These are phyloP conservation scores for Silene conica DNA, from an alignment of 148 eudicot species.

Conservation along the genomic window DNA sequence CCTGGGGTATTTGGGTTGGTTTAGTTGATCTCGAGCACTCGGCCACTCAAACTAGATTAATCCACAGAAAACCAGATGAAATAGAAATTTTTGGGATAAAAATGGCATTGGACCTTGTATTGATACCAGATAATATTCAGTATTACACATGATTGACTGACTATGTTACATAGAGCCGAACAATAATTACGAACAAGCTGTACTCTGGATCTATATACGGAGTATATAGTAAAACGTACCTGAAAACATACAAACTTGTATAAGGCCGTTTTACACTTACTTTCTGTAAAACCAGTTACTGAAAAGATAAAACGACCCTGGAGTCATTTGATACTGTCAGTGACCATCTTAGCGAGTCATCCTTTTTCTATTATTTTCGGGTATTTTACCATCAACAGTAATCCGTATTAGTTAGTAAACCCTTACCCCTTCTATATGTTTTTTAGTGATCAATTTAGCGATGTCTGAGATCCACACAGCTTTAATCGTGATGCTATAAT, in stretches of 20 bases:
- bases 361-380: no score
- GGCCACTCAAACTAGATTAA: no score
- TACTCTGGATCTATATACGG: constrained; percentile 12
- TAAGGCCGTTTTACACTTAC: not conserved
- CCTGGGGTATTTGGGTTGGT: no score
- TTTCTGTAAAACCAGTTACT: not conserved
- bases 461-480: no score
- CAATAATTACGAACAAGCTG: constrained; percentile 6
- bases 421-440: no score
- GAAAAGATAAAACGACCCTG: not conserved
- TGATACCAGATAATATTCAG: constrained; percentile 5
- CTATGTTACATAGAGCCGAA: constrained; percentile 11
- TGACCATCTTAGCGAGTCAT: not conserved
- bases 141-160: constrained; percentile 9
- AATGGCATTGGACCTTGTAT: constrained; percentile 12
- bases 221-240: not conserved
- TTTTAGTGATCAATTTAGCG: no score
- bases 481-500: not conserved
- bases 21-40: no score
- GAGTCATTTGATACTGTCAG: not conserved
- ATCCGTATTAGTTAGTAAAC: no score
- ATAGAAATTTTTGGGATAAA: not conserved
- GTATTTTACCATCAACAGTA: not conserved
- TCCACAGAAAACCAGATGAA: not conserved
- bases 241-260: not conserved